phyloP scores from a whole-genome alignment of 148 eudicot genomes.

The Chenopodium album region DNA sequence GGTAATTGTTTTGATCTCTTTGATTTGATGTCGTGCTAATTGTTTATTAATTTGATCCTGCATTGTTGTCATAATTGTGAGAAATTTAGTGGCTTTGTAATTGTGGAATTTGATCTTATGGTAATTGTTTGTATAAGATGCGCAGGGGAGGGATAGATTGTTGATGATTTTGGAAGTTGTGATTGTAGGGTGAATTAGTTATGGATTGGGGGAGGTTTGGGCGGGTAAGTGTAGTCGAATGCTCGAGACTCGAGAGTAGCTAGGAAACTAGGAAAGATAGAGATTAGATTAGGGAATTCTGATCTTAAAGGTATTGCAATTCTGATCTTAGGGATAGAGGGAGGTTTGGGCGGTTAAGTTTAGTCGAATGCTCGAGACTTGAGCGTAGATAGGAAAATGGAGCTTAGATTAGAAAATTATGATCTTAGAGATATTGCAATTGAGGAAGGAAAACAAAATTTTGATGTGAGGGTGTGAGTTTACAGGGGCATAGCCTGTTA shows the following conservation, averaged over 20 bases:
- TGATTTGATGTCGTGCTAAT: neutral
- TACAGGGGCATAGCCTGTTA: neutral
- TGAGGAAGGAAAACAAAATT: neutral
- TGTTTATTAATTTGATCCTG: neutral
- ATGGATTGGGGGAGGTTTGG: neutral
- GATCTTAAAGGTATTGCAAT: neutral
- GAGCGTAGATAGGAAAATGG: neutral
- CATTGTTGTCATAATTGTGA: slow-evolving; percentile 2
- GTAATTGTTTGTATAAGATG: too few species aligned
- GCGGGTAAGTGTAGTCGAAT: neutral
- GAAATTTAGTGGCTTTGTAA: too few species aligned
- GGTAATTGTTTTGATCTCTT: neutral
- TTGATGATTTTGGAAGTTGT: too few species aligned
- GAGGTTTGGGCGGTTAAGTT: neutral
- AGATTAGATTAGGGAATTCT: neutral
- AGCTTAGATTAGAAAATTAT: neutral
- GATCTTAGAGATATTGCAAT: neutral
- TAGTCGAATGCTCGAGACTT: slow-evolving; percentile 7
- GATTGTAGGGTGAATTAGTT: neutral
- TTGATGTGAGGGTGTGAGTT: neutral
- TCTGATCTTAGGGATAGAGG: too few species aligned
- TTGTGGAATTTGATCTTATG: too few species aligned
- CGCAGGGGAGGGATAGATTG: too few species aligned
- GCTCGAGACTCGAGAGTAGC: neutral
- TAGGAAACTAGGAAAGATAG: neutral